Conservation (phyloP, 2,329 filamentous ascomycete genomes). For the Fusarium napiforme region DNA sequence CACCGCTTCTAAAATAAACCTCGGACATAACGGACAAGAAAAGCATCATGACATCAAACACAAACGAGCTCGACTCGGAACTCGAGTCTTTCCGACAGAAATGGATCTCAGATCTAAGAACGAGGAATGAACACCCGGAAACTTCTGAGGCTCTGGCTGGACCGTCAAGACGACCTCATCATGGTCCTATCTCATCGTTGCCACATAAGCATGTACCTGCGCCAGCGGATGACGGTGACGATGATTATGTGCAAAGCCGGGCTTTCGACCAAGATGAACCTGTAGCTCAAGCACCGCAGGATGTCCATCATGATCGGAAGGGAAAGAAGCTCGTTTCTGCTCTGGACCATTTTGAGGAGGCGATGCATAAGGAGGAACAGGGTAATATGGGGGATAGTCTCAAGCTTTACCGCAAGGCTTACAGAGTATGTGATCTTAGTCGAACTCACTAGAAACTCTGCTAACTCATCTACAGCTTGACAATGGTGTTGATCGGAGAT, state of each 20-base stretch:
- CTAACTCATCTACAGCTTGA: slow-evolving; percentile 64
- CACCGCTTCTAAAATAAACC: background rate
- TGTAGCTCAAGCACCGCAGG: background rate
- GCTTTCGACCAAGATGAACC: slow-evolving; percentile 48
- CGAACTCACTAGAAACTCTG: too few relatives aligned
- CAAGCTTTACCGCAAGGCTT: slow-evolving; percentile 88
- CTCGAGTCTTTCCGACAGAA: slow-evolving; percentile 86
- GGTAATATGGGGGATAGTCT: slow-evolving; percentile 92
- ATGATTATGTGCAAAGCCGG: slow-evolving; percentile 49
- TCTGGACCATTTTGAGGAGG: slow-evolving; percentile 91
- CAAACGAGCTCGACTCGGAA: slow-evolving; percentile 69
- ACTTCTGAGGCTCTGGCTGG: slow-evolving; percentile 10
- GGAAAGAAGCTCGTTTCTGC: slow-evolving; percentile 73
- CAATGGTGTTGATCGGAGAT: slow-evolving; percentile 82
- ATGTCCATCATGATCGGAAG: slow-evolving; percentile 17
- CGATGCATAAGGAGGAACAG: slow-evolving; percentile 86
- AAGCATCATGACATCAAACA: slow-evolving; percentile 32
- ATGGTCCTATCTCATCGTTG: slow-evolving; percentile 36
- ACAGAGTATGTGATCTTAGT: slow-evolving; percentile 66
- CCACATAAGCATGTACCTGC: slow-evolving; percentile 21
- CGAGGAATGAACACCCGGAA: slow-evolving; percentile 47
- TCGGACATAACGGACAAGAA: slow-evolving; percentile 28
- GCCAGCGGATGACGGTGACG: slow-evolving; percentile 49
- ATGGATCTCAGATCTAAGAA: slow-evolving; percentile 84
- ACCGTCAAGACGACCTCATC: slow-evolving; percentile 29